Conservation (phyloP, 2,329 filamentous ascomycete genomes). For the Aspergillus udagawae region DNA sequence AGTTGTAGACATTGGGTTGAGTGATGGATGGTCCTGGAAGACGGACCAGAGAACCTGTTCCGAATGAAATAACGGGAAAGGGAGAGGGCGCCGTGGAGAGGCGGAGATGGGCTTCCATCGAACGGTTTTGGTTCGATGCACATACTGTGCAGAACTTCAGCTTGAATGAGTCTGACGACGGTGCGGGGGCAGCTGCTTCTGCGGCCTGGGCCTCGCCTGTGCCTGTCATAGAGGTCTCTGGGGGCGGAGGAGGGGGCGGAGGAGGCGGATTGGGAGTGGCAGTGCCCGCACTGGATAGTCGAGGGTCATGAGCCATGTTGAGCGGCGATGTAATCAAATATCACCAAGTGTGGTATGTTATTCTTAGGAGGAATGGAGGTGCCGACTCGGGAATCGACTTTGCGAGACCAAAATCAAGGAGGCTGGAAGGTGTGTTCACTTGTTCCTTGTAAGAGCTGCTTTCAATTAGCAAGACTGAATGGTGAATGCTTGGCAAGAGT, state of each 20-base stretch:
- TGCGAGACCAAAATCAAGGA: conserved; percentile 25
- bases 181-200: conserved; percentile 7
- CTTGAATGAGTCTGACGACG: conserved; percentile 64
- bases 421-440: conserved; percentile 33
- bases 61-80: conserved; percentile 97
- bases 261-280: conserved; percentile 40
- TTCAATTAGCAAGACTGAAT: conserved; percentile 20
- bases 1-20: conserved; percentile 95
- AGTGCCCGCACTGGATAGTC: conserved; percentile 46
- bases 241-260: conserved; percentile 49
- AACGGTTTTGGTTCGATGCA: conserved; percentile 96
- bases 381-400: not conserved
- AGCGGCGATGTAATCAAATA: conserved; percentile 1
- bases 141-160: conserved; percentile 98
- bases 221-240: conserved; percentile 30
- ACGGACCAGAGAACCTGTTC: conserved; percentile 89
- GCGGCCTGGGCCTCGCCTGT: conserved; percentile 26
- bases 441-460: conserved; percentile 28
- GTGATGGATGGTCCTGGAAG: conserved; percentile 86
- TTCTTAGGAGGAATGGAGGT: not conserved
- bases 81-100: conserved; percentile 76
- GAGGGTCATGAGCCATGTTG: conserved; percentile 50
- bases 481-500: not conserved
- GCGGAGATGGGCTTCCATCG: conserved; percentile 98
- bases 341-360: conserved; percentile 4